Base-by-base conservation (phyloP, 192 early-diverging fungal species). In the Jimgerdemannia lactiflua region DNA sequence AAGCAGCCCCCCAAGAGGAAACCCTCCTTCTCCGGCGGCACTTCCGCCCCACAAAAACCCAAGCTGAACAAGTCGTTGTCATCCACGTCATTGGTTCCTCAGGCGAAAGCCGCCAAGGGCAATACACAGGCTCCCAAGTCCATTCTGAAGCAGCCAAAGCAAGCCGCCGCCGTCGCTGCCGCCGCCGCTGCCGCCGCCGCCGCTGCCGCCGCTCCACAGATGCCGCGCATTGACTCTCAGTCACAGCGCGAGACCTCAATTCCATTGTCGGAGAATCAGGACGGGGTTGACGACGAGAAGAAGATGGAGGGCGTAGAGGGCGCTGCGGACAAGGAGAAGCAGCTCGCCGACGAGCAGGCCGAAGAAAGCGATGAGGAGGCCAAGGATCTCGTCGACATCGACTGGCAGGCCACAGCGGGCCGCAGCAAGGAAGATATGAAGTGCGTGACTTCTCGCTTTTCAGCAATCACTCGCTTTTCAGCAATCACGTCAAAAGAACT, bases 391-490 rank as follows among this genome's bases (percentile, higher is more conserved):
- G 71, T 82, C 3, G 89, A 90, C 39, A 82, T 77, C 64, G 85
- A 87, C 67, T 83, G 76, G 67, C 79, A 83, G 67, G 77, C 79
- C 73, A 65, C 59, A 18, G 74, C 84, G 42, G 80, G 85, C 39
- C 80, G 84, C 43, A 79, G 79, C 64, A 89, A 89, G 42, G 86
- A 89, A 18, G 88, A 89, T 20, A 82, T 89, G 78, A 87, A 82
- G 85, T 88, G 84, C 41, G 73, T 39, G 39, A 68, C 49, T 29
- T 29, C 29, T 29, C 29, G 29, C 29, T 29, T 29, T 29, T 29
- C 29, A 29, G 10, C 69, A 72, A 14, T 70, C 64, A 19, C n/a
- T n/a, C n/a, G n/a, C n/a, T n/a, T n/a, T n/a, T n/a, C n/a, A n/a
- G 19, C 20, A 4, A 29, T 67, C 2, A 40, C 4, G 39, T 49